Conservation (phyloP, 169 alveolate species). For the Toxoplasma gondii region DNA sequence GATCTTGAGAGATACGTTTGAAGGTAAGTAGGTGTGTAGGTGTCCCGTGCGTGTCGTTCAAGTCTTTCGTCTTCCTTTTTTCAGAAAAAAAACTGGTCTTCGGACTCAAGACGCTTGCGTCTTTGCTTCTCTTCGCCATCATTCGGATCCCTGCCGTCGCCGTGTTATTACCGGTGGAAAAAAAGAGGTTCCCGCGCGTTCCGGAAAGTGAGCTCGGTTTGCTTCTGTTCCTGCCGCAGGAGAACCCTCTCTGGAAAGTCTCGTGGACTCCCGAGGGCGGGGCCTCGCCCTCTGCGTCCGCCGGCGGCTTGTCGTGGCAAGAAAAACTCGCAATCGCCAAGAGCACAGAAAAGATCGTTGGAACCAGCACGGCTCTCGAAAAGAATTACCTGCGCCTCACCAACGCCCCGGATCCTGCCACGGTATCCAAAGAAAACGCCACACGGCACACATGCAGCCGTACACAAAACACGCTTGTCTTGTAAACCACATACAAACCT, state of each 20-base stretch:
- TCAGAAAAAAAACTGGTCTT: too few species aligned
- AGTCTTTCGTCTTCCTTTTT: too few species aligned
- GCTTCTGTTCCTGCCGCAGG: neutral
- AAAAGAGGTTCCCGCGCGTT: too few species aligned
- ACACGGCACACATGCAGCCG: neutral
- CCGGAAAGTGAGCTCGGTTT: too few species aligned
- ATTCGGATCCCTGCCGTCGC: too few species aligned
- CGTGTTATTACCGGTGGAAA: too few species aligned
- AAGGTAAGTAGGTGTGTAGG: too few species aligned
- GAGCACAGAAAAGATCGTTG: constrained; percentile 53
- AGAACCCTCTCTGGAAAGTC: neutral
- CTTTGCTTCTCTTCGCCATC: too few species aligned
- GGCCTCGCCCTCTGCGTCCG: neutral
- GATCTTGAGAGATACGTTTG: too few species aligned
- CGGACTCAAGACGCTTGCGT: too few species aligned
- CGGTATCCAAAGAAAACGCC: constrained; percentile 9
- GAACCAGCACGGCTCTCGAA: constrained; percentile 47
- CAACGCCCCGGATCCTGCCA: constrained; percentile 62
- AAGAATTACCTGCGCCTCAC: constrained; percentile 61
- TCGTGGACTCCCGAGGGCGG: neutral
- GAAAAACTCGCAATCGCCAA: constrained; percentile 33
- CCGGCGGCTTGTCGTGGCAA: constrained; percentile 29
- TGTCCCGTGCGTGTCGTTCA: too few species aligned
- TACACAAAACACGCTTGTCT: neutral
- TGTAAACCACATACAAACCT: neutral